These are phyloP conservation scores for Ustulina deusta DNA, from an alignment of 2,329 filamentous ascomycete genomes.

Conservation along the genomic window DNA sequence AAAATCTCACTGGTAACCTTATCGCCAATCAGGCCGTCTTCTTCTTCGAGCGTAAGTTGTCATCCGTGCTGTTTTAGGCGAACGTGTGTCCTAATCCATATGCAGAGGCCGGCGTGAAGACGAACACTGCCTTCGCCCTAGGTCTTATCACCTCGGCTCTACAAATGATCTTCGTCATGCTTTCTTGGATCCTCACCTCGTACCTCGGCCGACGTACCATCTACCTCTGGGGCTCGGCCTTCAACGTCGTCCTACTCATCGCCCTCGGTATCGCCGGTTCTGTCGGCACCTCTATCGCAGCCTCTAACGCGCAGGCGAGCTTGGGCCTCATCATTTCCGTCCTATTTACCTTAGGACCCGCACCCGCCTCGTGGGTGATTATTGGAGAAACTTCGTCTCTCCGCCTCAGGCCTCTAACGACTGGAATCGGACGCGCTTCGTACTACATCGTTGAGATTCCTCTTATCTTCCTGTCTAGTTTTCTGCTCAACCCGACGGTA, in stretches of 20 bases:
- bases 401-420: conserved; percentile 73
- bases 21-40: conserved; percentile 73
- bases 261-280: conserved; percentile 69
- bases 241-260: conserved; percentile 33
- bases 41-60: conserved; percentile 66
- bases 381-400: conserved; percentile 75
- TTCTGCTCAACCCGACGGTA: conserved; percentile 68
- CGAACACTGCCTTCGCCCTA: conserved; percentile 39
- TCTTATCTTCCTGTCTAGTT: conserved; percentile 71
- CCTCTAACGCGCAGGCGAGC: conserved; percentile 68
- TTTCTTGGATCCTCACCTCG: conserved; percentile 74
- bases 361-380: conserved; percentile 74
- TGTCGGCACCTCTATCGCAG: conserved; percentile 54
- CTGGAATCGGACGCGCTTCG: conserved; percentile 70
- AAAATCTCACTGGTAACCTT: conserved; percentile 72
- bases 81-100: conserved; percentile 14
- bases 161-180: conserved; percentile 67
- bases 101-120: conserved; percentile 72
- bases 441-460: conserved; percentile 76
- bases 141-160: conserved; percentile 38
- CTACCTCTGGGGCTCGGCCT: conserved; percentile 36
- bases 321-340: conserved; percentile 75
- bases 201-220: conserved; percentile 63
- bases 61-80: neutral
- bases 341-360: conserved; percentile 71